A percentile compares a stretch with the other conserved stretches of the same genome.
Evolutionary conservation across 495 filamentous ascomycete species (phyloP).

Genomic region (Trichoderma orchidacearum): DNA sequence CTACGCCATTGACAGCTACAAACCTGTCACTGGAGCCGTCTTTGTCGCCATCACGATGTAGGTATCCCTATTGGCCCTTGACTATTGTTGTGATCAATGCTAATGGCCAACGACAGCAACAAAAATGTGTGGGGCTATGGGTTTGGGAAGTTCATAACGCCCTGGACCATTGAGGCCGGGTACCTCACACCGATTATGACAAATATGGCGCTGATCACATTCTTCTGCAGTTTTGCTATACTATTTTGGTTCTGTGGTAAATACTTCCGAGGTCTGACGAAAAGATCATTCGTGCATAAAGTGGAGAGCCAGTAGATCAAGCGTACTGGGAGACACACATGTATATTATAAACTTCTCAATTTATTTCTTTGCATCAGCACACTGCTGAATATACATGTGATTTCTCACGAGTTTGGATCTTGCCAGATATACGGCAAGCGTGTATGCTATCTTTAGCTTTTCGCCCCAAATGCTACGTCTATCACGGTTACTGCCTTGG

Average conservation of each 20-base stretch:
- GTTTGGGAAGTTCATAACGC: conserved; percentile 33
- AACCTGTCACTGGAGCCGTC: conserved; percentile 38
- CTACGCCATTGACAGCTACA: conserved; percentile 45
- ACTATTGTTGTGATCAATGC: neutral
- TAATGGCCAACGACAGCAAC: conserved; percentile 11
- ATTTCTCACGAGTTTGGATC: no score
- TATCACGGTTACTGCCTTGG: no score
- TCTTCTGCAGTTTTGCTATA: conserved; percentile 40
- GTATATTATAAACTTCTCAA: no score
- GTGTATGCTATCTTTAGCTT: no score
- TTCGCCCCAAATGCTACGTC: no score
- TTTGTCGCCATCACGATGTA: conserved; percentile 36
- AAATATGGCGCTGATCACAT: conserved; percentile 36
- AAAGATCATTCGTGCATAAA: conserved; percentile 20
- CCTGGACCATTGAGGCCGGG: conserved; percentile 20
- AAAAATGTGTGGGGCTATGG: conserved; percentile 43
- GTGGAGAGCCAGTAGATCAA: neutral
- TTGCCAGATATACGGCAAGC: no score
- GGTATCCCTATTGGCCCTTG: neutral
- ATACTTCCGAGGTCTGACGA: conserved; percentile 39
- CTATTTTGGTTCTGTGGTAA: conserved; percentile 45
- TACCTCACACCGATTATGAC: conserved; percentile 18
- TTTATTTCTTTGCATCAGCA: no score
- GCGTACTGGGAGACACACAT: neutral
- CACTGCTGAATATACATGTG: no score